Base-by-base conservation (phyloP, 345 rosid genomes). In the Citrus mangshanensis region DNA sequence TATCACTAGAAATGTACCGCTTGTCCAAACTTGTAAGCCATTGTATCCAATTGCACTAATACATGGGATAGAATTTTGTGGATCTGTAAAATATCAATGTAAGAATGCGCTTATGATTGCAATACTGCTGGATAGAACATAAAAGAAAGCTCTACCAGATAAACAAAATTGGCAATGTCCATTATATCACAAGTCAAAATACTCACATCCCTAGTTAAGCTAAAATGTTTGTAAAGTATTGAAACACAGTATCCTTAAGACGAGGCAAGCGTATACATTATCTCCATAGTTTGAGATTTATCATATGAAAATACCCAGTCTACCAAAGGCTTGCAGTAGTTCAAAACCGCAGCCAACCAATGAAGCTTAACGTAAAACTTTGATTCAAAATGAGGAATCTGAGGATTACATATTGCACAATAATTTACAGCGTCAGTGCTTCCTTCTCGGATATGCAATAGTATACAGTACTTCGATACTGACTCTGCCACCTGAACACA, bases 31-130 rank as follows among this genome's bases (percentile, higher is more conserved):
- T 80, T 92, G 92, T 73, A 88, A 78, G 9, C 98, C 99, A 82
- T 91, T 95, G 87, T 85, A 87, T 58, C 98, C 98, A 72, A 95
- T 85, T 76, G 97, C 96, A 54, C 93, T 84, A 81, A 93, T 81
- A 81, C 90, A 90, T 71, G 99, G 99, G 73, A 87, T 84, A 79
- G 90, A 87, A 18, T 89, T 88, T 84, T 85, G 91, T 27, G 96
- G 93, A 75, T 93, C 99, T 95, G 81, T 58, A 82, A 54, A 55
- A 81, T 74, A 38, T 73, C 68, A 84, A 90, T 91, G 95, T 81
- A 93, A 93, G 95, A 94, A 86, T 79, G 77, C 72, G 67, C 66
- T 73, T 75, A 30, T 71, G 61, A 72, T 40, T 71, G 58, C n/a
- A 79, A 46, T 68, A 42, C 54, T 7, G 5, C 58, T 16, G 49